Evolutionary conservation across 1,284 basidiomycete species (phyloP).

Genomic region (Anthracocystis setariae): DNA sequence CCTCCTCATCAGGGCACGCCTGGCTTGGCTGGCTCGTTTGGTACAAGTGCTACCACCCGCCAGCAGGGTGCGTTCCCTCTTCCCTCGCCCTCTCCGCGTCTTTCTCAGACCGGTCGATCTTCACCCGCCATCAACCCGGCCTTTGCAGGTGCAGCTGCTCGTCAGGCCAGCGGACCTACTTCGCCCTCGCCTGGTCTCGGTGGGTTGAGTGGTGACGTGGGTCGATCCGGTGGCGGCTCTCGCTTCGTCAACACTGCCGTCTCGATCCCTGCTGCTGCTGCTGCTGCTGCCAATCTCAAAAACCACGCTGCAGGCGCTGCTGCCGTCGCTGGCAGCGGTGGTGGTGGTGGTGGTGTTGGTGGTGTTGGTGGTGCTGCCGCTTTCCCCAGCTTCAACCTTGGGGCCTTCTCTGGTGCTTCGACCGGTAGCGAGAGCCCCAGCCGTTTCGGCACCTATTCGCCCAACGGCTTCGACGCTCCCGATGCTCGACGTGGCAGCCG

Average conservation of each 20-base stretch:
- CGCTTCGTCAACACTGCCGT: conserved; percentile 50
- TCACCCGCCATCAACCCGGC: conserved; percentile 44
- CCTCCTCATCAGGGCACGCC: conserved; percentile 69
- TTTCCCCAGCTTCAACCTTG: conserved; percentile 50
- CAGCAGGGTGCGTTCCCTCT: conserved; percentile 35
- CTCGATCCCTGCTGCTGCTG: conserved; percentile 27
- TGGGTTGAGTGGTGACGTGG: conserved; percentile 31
- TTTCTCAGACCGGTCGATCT: conserved; percentile 38
- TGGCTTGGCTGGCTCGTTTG: conserved; percentile 39
- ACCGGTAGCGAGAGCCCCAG: conserved; percentile 45
- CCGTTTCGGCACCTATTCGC: conserved; percentile 51
- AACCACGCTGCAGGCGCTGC: conserved; percentile 13
- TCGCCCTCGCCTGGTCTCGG: conserved; percentile 39
- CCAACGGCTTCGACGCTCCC: conserved; percentile 39
- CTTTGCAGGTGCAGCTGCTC: conserved; percentile 30
- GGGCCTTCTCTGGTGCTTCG: conserved; percentile 37
- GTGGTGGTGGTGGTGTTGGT: conserved; percentile 8
- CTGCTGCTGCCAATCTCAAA: conserved; percentile 28
- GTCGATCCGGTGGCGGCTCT: conserved; percentile 35
- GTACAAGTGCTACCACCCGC: conserved; percentile 34
- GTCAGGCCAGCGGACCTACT: conserved; percentile 40
- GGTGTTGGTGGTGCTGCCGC: conserved; percentile 8
- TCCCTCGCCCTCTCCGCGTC: conserved; percentile 41
- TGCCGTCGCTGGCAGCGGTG: conserved; percentile 6
- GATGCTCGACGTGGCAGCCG: conserved; percentile 42